Conservation (phyloP, 208 protist species). For the Jaenimonas drosophilae region DNA sequence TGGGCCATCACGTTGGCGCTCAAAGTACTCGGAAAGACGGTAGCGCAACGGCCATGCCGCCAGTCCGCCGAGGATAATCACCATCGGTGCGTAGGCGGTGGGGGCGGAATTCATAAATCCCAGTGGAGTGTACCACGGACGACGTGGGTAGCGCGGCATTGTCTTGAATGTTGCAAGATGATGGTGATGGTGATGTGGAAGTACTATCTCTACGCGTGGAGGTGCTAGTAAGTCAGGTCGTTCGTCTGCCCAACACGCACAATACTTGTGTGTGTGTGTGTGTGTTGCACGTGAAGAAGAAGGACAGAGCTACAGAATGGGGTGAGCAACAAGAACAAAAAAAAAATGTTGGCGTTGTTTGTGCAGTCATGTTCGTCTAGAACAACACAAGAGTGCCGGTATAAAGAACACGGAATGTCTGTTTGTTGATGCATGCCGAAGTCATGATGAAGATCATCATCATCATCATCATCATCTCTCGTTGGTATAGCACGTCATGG, state of each 20-base stretch:
- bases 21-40: conserved; percentile 78
- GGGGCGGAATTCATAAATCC: conserved; percentile 71
- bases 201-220: no score
- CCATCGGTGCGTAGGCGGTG: conserved; percentile 38
- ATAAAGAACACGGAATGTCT: no score
- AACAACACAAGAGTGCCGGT: no score
- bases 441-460: no score
- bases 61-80: conserved; percentile 21
- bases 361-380: background rate
- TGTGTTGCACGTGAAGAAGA: background rate
- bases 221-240: no score
- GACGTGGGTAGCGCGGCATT: conserved; percentile 79
- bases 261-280: no score
- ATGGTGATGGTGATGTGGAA: no score
- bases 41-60: conserved; percentile 66
- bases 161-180: conserved; percentile 4
- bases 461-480: no score
- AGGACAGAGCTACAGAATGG: background rate
- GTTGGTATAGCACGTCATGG: no score
- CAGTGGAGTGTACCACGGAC: conserved; percentile 82
- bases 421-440: no score
- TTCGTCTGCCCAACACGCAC: no score
- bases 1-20: conserved; percentile 62
- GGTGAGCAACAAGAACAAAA: background rate
- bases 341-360: conserved; percentile 3